These are phyloP conservation scores for Hymenoscyphus scutula DNA, from an alignment of 2,329 filamentous ascomycete genomes.

Conservation along the genomic window DNA sequence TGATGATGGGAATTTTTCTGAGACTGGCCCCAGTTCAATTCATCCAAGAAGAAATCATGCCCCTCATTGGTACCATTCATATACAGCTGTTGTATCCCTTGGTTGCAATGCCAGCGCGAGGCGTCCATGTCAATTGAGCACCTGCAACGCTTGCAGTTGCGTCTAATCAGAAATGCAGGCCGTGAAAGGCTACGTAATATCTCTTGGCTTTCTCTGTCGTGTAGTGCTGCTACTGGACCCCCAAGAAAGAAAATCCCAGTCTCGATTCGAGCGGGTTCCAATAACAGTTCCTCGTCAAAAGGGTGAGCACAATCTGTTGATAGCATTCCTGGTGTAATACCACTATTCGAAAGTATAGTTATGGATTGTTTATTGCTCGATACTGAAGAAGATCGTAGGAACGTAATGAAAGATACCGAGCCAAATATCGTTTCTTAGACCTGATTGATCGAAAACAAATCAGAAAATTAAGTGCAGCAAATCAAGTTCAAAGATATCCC, in stretches of 20 bases:
- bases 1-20: too few relatives aligned
- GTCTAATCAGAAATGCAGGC: too few relatives aligned
- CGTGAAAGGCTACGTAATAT: constrained; percentile 1
- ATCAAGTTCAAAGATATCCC: too few relatives aligned
- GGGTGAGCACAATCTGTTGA: background rate
- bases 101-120: constrained; percentile 22
- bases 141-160: too few relatives aligned
- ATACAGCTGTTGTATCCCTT: background rate
- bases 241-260: background rate
- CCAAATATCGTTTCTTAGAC: too few relatives aligned
- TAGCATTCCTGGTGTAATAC: constrained; percentile 13
- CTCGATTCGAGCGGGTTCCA: constrained; percentile 14
- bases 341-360: too few relatives aligned
- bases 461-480: too few relatives aligned
- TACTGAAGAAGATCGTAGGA: too few relatives aligned
- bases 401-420: too few relatives aligned
- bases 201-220: background rate
- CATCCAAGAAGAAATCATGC: background rate
- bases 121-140: constrained; percentile 14
- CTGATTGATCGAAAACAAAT: too few relatives aligned
- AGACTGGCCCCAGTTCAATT: too few relatives aligned
- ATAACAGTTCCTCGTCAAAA: background rate
- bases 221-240: background rate
- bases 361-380: too few relatives aligned
- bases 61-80: background rate